These are phyloP conservation scores for Rosa rugosa DNA, from an alignment of 306 rosid species.

Conservation along the genomic window DNA sequence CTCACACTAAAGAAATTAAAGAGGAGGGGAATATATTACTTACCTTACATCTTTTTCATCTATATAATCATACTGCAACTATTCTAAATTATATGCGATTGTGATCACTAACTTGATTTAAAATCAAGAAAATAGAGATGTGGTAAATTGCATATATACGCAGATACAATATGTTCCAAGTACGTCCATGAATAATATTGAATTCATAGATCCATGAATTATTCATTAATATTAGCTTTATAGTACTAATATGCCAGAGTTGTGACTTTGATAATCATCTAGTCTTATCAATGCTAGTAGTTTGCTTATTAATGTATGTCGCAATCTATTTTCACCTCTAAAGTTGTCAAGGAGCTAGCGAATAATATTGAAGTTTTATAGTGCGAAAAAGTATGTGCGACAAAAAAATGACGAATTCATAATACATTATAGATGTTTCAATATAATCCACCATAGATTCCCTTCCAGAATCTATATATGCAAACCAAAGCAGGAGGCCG, in stretches of 20 bases:
- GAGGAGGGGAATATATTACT: neutral
- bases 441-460: neutral
- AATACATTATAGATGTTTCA: neutral
- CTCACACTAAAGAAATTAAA: too few species aligned
- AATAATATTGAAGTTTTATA: neutral
- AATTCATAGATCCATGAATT: neutral
- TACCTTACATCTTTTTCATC: neutral
- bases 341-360: neutral
- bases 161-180: neutral
- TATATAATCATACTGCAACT: neutral
- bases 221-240: neutral
- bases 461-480: neutral
- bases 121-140: neutral
- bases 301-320: neutral
- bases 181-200: neutral
- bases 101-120: neutral
- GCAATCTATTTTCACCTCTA: neutral
- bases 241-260: neutral
- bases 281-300: neutral
- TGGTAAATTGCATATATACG: neutral
- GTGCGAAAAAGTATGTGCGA: neutral
- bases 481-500: neutral
- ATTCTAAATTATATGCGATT: neutral
- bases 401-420: neutral
- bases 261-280: neutral